Base-by-base conservation (phyloP, 768 basidiomycete genomes). In the Leccinum obscurum region DNA sequence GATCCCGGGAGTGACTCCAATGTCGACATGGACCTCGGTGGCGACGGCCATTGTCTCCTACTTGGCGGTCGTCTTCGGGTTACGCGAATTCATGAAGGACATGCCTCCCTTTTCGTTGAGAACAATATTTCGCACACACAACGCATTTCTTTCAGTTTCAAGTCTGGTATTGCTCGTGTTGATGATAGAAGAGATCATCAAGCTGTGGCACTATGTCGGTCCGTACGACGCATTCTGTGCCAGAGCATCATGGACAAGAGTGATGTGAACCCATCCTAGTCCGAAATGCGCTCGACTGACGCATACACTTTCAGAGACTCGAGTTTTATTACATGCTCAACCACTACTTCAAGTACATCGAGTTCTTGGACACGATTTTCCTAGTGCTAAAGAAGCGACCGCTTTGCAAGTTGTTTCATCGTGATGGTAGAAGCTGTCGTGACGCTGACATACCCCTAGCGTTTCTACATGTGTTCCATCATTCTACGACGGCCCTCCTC, bases 311-410 rank as follows among this genome's bases (percentile, higher is more conserved):
- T 34, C 71, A 95, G 93, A 84, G 84, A 69, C 80, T 97, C 77
- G 90, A 96, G 77, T 88, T 93, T 68, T 97, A 91, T 80, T 98
- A 98, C 79, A 93, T 98, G 80, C 77, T 97, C 79, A 97, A 98
- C 80, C 97, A 98, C 78, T 93, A 88, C 77, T 92, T 96, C 85
- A 97, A 97, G 76, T 98, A 96, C 77, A 76, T 95, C 64, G 96
- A 98, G 77, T 85, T 98, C 60, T 70, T 94, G 65, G 95, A 98
- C 81, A 98, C 96, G 35, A 83, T 96, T 61, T 97, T 98, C 83
- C 84, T 98, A 55, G 92, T 92, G 20, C 80, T 97, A 67, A 98
- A 95, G 86, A 98, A 98, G 84, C 96, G 97, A 75, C 93, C 92
- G 3, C 82, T 98, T 54, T 90, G 94, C 92, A 70, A 67, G 89